Base-by-base conservation (phyloP, 208 protist genomes). In the Crithidia acanthocephali region DNA sequence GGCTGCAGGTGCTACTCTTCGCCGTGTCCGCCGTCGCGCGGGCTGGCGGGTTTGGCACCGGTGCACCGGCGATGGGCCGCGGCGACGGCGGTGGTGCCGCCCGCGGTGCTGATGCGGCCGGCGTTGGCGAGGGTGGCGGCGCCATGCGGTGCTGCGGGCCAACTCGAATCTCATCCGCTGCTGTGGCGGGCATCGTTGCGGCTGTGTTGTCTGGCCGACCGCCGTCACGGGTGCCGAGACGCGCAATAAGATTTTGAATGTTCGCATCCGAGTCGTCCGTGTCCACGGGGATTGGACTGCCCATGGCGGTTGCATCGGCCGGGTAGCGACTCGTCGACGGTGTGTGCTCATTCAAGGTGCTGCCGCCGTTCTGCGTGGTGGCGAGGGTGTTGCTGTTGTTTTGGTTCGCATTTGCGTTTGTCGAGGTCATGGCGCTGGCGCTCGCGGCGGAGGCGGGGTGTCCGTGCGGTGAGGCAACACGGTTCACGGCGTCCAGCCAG, bases 251-350 rank as follows among this genome's bases (percentile, higher is more conserved):
- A 11, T 64, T 27, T 6, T 71, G 9, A 25, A 80, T 56, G 42
- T 61, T 63, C 16, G 30, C 63, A 25, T 84, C 73, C 0, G 74
- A 70, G 48, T 77, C 62, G 45, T 81, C 80, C 1, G 65, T 60
- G 35, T 75, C 59, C 9, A 81, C 64, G 16, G 74, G 74, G 37
- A 76, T 81, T 18, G 80, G 80, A 45, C 80, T 84, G 16, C 70
- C 71, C 65, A 77, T 81, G 32, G 61, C 67, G 0, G 80, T 76
- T 28, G 63, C 50, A 2, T 81, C 76, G 6, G 50, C 57, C 3
- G 62, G 52, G 15, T 76, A 51, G 44, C 70, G 69, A n/a, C n/a
- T 68, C 25, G 51, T 60, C 10, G 50, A 8, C 6, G 70, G 71
- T 6, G 70, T 77, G 44, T 65, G 45, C 44, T 50, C 58, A 22